Evolutionary conservation across 1,284 basidiomycete species (phyloP), one percentile per base, ranked within the genome.

Genomic region (Salmacisia buchloeana): DNA sequence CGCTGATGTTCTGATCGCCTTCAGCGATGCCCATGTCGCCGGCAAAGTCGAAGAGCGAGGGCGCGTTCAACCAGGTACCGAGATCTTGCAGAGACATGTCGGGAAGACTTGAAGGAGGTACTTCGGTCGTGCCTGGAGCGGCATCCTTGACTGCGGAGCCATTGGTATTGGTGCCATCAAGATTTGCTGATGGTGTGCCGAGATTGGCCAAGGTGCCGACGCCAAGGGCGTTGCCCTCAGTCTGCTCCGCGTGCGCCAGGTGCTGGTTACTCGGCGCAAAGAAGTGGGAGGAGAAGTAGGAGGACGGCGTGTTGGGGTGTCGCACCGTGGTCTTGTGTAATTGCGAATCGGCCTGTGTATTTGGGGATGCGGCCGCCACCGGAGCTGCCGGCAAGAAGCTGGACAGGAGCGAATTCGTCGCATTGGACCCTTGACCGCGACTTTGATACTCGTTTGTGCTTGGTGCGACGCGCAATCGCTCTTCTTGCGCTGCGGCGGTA

Each of bases 11-110:
- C 27, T 3, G 15, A 15, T 31, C 49, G 18, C 27, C 49, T n/a
- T 54, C 49, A 9, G 49, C 49, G 21, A 54, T 54, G 29, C 49
- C 49, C 29, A 54, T 27, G 27, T 54, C 49, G 27, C 49, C 49
- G 10, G 49, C 49, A 54, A 54, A 54, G 49, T 54, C 49, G 34
- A 54, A 54, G 6, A 54, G 31, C 49, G 49, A 54, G 34, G 49
- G 49, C 13, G 49, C 27, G 29, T 54, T 27, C 49, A 54, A 18
- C 49, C 49, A 54, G 29, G 31, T 27, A 3, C 49, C 49, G 29
- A 54, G 27, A 3, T 54, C 49, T 10, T 54, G 29, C 49, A 54
- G 31, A 9, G 27, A 27, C 15, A 54, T 33, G 39, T 5, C 18
- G 39, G 18, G 39, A 21, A 43, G 39, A 15, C 5, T n/a, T 43